These are phyloP conservation scores for Kwoniella shandongensis DNA, from an alignment of 768 basidiomycete species.

Conservation along the genomic window DNA sequence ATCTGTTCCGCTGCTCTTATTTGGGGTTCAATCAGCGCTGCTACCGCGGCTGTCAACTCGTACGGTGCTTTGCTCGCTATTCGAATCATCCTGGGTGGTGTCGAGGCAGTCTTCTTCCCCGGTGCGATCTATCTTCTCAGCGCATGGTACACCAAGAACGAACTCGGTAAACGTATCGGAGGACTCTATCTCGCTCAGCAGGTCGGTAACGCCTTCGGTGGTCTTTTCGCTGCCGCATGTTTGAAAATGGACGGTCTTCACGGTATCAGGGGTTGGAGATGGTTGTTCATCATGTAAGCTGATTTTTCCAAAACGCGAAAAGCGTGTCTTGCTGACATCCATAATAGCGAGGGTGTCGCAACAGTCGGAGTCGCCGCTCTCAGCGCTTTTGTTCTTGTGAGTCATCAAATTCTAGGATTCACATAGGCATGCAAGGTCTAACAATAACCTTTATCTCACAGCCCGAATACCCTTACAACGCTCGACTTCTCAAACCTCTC, in stretches of 20 bases:
- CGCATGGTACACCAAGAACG: slow-evolving; percentile 39
- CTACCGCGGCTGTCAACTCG: slow-evolving; percentile 32
- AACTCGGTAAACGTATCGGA: slow-evolving; percentile 38
- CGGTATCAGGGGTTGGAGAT: slow-evolving; percentile 48
- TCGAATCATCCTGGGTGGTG: slow-evolving; percentile 30
- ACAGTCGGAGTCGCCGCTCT: slow-evolving; percentile 21
- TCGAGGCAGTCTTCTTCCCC: slow-evolving; percentile 41
- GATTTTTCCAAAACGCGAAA: background rate
- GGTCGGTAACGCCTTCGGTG: slow-evolving; percentile 48
- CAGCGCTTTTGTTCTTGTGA: slow-evolving; percentile 13
- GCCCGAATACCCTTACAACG: slow-evolving; percentile 34
- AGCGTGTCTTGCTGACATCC: background rate
- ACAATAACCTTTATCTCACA: background rate
- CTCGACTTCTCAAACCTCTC: slow-evolving; percentile 22
- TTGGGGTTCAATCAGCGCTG: slow-evolving; percentile 34
- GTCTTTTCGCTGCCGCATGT: slow-evolving; percentile 42
- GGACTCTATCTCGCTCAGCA: slow-evolving; percentile 43
- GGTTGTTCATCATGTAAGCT: slow-evolving; percentile 38
- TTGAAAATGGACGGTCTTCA: slow-evolving; percentile 33
- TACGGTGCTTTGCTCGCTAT: slow-evolving; percentile 28
- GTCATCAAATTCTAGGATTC: background rate
- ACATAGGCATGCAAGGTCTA: no score
- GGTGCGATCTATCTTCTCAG: slow-evolving; percentile 44
- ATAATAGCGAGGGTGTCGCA: slow-evolving; percentile 11
- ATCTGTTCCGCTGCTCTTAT: slow-evolving; percentile 30